phyloP scores from a whole-genome alignment of 2,329 filamentous ascomycete species.

The Colletotrichum falcatum region DNA sequence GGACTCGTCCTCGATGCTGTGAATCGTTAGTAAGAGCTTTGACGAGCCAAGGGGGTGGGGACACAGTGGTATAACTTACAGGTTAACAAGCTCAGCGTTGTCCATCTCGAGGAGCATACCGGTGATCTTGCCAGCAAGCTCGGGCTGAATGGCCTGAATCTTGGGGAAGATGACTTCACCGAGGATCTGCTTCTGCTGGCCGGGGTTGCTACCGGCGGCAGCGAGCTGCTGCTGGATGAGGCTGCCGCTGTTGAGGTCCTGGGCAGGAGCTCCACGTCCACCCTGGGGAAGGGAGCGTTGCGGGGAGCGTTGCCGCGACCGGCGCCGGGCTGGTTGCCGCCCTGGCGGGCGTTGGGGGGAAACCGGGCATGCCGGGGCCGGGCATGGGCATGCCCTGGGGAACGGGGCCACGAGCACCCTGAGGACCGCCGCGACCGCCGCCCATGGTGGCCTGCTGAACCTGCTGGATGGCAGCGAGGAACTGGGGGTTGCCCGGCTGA shows the following conservation, averaged over 20 bases:
- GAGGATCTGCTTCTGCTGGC: conserved; percentile 98
- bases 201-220: conserved; percentile 63
- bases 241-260: conserved; percentile 48
- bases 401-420: conserved; percentile 78
- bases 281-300: conserved; percentile 60
- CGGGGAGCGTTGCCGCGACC: conserved; percentile 60
- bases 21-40: conserved; percentile 35
- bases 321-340: conserved; percentile 57
- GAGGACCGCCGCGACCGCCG: conserved; percentile 71
- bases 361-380: conserved; percentile 66
- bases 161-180: conserved; percentile 99
- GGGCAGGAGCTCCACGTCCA: conserved; percentile 55
- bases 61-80: conserved; percentile 75
- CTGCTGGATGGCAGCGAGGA: conserved; percentile 86
- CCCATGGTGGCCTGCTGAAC: conserved; percentile 71
- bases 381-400: conserved; percentile 73
- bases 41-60: not conserved
- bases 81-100: conserved; percentile 89
- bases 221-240: conserved; percentile 70
- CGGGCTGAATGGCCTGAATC: conserved; percentile 93
- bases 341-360: conserved; percentile 67
- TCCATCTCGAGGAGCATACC: conserved; percentile 99
- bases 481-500: conserved; percentile 83
- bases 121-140: conserved; percentile 98
- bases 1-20: conserved; percentile 87